Conservation (phyloP, 495 filamentous ascomycete species). For the Trypethelium eluteriae region DNA sequence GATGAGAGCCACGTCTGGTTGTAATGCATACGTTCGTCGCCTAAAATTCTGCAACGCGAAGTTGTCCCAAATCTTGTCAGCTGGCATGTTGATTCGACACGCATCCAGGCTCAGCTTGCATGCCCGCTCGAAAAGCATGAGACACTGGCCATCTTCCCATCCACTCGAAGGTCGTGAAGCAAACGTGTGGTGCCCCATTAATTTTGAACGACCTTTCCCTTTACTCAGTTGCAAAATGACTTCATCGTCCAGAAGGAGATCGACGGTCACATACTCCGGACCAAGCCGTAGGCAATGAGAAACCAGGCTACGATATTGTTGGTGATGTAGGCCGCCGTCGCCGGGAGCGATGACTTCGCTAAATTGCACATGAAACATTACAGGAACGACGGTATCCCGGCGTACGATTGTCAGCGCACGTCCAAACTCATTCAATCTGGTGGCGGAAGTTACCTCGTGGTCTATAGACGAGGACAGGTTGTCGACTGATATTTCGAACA, state of each 20-base stretch:
- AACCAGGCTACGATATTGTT: slow-evolving; percentile 50
- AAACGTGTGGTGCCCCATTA: slow-evolving; percentile 57
- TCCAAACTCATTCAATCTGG: slow-evolving; percentile 45
- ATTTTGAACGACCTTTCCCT: slow-evolving; percentile 58
- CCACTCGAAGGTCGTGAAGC: slow-evolving; percentile 26
- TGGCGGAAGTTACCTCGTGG: neutral
- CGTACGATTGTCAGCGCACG: slow-evolving; percentile 52
- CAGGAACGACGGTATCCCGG: slow-evolving; percentile 56
- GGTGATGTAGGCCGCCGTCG: slow-evolving; percentile 12
- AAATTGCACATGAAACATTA: slow-evolving; percentile 56
- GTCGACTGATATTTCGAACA: slow-evolving; percentile 64
- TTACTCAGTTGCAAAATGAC: slow-evolving; percentile 48
- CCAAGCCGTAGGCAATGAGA: slow-evolving; percentile 63
- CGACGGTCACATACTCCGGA: slow-evolving; percentile 65
- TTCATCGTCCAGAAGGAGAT: slow-evolving; percentile 50
- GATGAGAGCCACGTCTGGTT: slow-evolving; percentile 49
- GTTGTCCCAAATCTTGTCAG: slow-evolving; percentile 51
- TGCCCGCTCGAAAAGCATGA: slow-evolving; percentile 39
- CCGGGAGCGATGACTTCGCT: slow-evolving; percentile 30
- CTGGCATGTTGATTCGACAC: slow-evolving; percentile 59
- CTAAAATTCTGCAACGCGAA: slow-evolving; percentile 50
- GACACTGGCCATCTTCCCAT: slow-evolving; percentile 56
- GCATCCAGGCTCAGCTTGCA: slow-evolving; percentile 60
- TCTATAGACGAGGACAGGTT: neutral
- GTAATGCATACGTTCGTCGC: slow-evolving; percentile 39